Base-by-base conservation (phyloP, 306 rosid genomes). In the Acmispon strigosus region DNA sequence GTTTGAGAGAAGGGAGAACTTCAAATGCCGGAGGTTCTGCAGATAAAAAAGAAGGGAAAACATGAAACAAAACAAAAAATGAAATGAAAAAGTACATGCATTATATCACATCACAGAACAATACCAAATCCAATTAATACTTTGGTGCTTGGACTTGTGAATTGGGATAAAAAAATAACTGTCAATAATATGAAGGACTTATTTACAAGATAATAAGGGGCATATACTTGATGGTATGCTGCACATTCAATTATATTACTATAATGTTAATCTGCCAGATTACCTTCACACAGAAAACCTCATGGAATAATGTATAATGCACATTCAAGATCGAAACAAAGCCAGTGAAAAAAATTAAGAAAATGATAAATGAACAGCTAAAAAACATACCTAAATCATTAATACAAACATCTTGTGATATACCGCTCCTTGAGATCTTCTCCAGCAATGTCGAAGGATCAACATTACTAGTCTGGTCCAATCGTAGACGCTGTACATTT, bases 21-120 rank as follows among this genome's bases (percentile, higher is more conserved):
- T 90, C 95, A 80, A 94, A 94, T 36, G 95, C 98, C 1, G 98
- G 98, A 82, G 85, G 84, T 70, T 94, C 98, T 94, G 88, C 71
- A 73, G 36, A 67, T 18, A 19, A 57, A 65, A 50, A 27, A 45
- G 45, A 74, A 22, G 17, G 39, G n/a, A 69, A 50, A 51, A 3
- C 9, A 39, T 34, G 22, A 11, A 56, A 72, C 43, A 20, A 41
- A 65, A 43, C 50, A 39, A 36, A 45, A 43, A 70, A 18, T 48
- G 14, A 29, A 55, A 76, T 59, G 43, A 54, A 41, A 47, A 74
- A 39, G 55, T 10, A 34, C 27, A 69, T 37, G 59, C 55, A 54
- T 34, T 54, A 44, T 60, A 42, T 66, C 7, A 1, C 49, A 64
- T 51, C 65, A 37, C 64, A 44, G 54, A 52, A 53, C 42, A 49